Conservation (phyloP, 805 yeast genomes). For the Pichia pseudocactophila region DNA sequence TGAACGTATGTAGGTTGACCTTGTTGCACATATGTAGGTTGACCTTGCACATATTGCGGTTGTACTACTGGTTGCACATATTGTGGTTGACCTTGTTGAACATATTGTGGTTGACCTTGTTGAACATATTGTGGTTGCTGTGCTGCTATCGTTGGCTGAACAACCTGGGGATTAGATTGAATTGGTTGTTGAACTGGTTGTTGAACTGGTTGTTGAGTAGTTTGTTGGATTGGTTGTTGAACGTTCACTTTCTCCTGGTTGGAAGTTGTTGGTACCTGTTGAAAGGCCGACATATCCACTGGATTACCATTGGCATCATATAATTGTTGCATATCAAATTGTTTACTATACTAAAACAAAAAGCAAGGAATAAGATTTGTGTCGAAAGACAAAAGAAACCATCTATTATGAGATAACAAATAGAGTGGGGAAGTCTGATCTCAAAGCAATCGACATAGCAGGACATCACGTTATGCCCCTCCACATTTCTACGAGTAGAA, state of each 20-base stretch:
- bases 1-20: neutral
- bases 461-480: too few species aligned
- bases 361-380: too few species aligned
- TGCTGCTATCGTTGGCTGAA: neutral
- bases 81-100: constrained; percentile 1
- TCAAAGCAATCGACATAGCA: too few species aligned
- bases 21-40: neutral
- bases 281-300: constrained; percentile 1
- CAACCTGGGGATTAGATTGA: neutral
- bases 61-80: too few species aligned
- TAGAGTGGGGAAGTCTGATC: too few species aligned
- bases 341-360: neutral
- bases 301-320: constrained; percentile 7
- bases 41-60: neutral
- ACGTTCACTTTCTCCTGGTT: neutral
- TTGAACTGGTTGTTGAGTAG: neutral
- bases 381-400: too few species aligned
- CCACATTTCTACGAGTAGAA: too few species aligned
- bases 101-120: neutral
- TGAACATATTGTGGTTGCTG: neutral
- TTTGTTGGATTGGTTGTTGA: neutral
- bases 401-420: too few species aligned
- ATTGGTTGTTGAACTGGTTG: neutral
- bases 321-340: neutral
- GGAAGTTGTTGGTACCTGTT: neutral